A percentile compares a stretch with the other conserved stretches of the same genome.
Conservation (phyloP, 2,329 filamentous ascomycete genomes). For the Paracorniculantispora psalliotae region DNA sequence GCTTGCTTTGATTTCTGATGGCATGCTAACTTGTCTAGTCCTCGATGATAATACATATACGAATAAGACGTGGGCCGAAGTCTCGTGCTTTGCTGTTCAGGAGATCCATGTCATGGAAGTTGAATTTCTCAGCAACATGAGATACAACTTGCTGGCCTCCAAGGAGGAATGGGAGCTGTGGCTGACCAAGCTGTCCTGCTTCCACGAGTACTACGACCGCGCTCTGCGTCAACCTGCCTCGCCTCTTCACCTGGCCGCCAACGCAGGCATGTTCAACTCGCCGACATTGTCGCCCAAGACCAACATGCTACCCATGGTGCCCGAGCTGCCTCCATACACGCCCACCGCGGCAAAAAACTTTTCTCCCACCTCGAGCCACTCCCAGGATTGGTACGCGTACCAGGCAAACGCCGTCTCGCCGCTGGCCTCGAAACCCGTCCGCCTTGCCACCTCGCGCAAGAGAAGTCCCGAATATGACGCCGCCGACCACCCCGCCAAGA, state of each 20-base stretch:
- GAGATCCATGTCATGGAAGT: conserved; percentile 99
- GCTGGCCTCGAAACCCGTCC: conserved; percentile 42
- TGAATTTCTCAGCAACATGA: conserved; percentile 98
- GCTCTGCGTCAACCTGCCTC: conserved; percentile 47
- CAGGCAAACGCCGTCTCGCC: conserved; percentile 42
- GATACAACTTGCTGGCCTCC: conserved; percentile 85
- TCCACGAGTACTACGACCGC: conserved; percentile 75
- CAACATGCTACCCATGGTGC: conserved; percentile 25
- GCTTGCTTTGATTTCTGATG: neutral
- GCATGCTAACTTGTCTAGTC: conserved; percentile 46
- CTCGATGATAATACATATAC: conserved; percentile 98
- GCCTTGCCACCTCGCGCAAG: conserved; percentile 41
- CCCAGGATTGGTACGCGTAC: conserved; percentile 36
- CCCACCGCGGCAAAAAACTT: conserved; percentile 31
- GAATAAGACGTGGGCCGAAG: conserved; percentile 99
- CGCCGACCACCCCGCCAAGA: conserved; percentile 52
- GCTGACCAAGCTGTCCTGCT: conserved; percentile 77
- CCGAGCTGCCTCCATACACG: conserved; percentile 29
- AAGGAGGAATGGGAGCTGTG: conserved; percentile 82
- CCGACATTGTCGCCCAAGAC: conserved; percentile 48
- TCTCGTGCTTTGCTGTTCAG: conserved; percentile 86
- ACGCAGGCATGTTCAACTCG: conserved; percentile 31
- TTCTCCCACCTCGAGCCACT: conserved; percentile 35
- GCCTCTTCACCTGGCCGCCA: conserved; percentile 33
- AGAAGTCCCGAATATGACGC: conserved; percentile 46